Evolutionary conservation across 305 asterid species (phyloP).

Genomic region (Rubia balearica): DNA sequence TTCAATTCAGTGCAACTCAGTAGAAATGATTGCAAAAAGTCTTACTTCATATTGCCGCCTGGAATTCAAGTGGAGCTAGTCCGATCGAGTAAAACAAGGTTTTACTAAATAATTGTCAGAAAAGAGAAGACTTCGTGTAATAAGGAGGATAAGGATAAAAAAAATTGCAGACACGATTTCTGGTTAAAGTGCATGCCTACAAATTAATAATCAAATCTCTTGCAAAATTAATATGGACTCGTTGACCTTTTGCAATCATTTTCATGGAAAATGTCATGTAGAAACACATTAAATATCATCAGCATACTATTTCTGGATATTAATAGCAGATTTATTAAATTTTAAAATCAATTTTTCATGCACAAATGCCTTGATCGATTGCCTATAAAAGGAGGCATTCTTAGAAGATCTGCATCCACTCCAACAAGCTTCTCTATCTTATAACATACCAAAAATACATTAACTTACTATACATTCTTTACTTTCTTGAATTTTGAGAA

Average conservation of each 20-base stretch:
- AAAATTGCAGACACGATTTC: neutral
- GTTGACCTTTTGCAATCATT: constrained; percentile 13
- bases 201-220: neutral
- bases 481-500: neutral
- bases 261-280: neutral
- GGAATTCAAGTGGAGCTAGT: constrained; percentile 2
- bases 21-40: too few species aligned
- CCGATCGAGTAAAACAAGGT: neutral
- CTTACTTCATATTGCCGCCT: neutral
- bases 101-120: neutral
- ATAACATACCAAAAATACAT: too few species aligned
- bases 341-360: neutral
- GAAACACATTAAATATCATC: neutral
- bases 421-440: neutral
- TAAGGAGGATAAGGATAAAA: neutral
- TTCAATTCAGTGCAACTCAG: too few species aligned
- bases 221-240: neutral
- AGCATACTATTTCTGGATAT: too few species aligned
- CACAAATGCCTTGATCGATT: neutral
- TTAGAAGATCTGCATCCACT: too few species aligned
- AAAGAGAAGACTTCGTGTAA: neutral
- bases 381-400: constrained; percentile 12
- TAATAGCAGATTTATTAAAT: too few species aligned
- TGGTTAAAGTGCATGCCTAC: too few species aligned
- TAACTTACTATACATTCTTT: neutral